Base-by-base conservation (phyloP, 2,329 filamentous ascomycete genomes). In the Monosporascus cannonballus region DNA sequence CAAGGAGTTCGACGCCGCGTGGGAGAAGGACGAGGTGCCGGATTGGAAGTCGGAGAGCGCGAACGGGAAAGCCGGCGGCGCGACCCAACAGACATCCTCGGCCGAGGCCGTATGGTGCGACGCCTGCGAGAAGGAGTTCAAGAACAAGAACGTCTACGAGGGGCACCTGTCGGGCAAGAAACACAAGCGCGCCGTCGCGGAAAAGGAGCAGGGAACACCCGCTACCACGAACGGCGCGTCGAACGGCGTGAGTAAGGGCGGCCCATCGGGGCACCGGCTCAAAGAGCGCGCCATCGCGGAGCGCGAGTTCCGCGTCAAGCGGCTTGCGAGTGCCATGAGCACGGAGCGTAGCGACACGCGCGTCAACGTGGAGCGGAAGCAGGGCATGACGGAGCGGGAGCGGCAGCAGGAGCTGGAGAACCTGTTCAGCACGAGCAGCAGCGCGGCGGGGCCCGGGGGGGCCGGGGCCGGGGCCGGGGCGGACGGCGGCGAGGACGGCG, bases 371-470 rank as follows among this genome's bases (percentile, higher is more conserved):
- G 95, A 99, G 77, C 88, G 94, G 49, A 94, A 90, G 70, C 90
- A 95, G 68, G 93, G 93, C 59, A 96, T 99, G 91, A 99, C 94
- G 3, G 93, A 97, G 67, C 86, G 91, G 34, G 94, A 99, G 70
- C 87, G 94, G 15, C 89, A 95, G 65, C 90, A 96, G 71, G 95
- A 99, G 69, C 80, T 96, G 14, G 92, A 96, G 51, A 91, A 92
- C 45, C 74, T 96, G 15, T 90, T 92, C 69, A 80, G 70, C 59
- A 60, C 71, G 41, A 64, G 64, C 1, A 79, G 81, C 0, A 83
- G 87, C 60, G 73, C 78, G 4, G 64, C 66, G 14, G 67, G 66
- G 58, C 68, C 61, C 52, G 72, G 63, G 59, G 79, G 80, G 7
- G 79, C 79, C 1, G 83, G 87, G 7, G 79, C 79, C 1, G 83